Base-by-base conservation (phyloP, 768 basidiomycete species). In the Tricholoma sp. region DNA sequence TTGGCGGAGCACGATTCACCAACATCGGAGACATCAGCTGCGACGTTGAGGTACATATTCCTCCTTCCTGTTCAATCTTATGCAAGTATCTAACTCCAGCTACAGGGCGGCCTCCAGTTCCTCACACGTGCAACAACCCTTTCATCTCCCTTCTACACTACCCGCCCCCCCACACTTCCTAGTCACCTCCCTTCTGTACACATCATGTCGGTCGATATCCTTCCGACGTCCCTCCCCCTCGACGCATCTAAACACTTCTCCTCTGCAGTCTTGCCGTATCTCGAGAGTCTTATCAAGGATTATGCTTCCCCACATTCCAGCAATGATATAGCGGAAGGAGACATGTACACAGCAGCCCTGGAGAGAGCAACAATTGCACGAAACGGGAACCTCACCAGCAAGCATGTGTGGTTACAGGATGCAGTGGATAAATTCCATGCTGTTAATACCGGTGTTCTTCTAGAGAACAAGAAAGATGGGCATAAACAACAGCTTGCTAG, bases 201-300 rank as follows among this genome's bases (percentile, higher is more conserved):
- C 54, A 84, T 96, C 62, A 94, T 94, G 83, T 82, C 90, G 0
- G 88, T 95, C 51, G 94, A 98, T 65, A 97, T 96, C 62, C 80
- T 97, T 4, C 94, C 94, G 0, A 81, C 94, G 0, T 82, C 88
- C 55, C 77, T 98, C 24, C 90, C 94, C 1, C 72, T 83, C 54
- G 93, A 96, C 59, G 88, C 94, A 6, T 91, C 90, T 1, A 64
- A 76, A 20, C 84, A 89, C 57, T 97, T 97, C 70, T 89, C 88
- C 8, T 65, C 69, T 2, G 80, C 75, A 8, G 72, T 95, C 15
- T 55, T 79, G 55, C 88, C 88, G 2, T 94, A 94, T 66, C 68
- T 98, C 47, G 74, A 77, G 18, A 70, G 78, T 1, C 65, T 90
- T 39, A 74, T 89, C 31, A 67, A 71, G 44, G 62, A 69, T 28